Evolutionary conservation across 2,329 filamentous ascomycete genomes (phyloP).

Genomic region (Fusarium continuum): DNA sequence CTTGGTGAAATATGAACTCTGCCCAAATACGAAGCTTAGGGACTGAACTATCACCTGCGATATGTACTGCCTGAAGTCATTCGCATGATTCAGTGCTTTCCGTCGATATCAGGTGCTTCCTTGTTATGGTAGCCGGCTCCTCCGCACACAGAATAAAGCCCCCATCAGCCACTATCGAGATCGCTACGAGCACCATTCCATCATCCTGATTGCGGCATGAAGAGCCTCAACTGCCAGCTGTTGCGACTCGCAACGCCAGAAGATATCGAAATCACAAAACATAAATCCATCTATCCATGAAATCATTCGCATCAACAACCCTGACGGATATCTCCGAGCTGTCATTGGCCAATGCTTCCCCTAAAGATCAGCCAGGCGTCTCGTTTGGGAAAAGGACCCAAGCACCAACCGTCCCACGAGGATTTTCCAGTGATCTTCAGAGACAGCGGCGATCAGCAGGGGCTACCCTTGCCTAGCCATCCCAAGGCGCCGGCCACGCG

Average conservation of each 20-base stretch:
- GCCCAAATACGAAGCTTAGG: neutral
- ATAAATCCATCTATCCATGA: conserved; percentile 16
- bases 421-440: conserved; percentile 45
- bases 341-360: conserved; percentile 23
- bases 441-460: conserved; percentile 44
- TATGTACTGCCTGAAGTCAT: neutral
- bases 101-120: conserved; percentile 3
- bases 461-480: conserved; percentile 35
- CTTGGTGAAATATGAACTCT: neutral
- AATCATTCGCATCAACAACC: conserved; percentile 30
- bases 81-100: conserved; percentile 2
- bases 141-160: conserved; percentile 1
- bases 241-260: neutral
- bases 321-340: conserved; percentile 34
- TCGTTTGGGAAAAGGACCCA: conserved; percentile 22
- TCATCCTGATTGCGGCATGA: neutral
- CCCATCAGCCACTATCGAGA: conserved; percentile 16
- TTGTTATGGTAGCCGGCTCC: conserved; percentile 1
- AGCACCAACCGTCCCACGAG: conserved; percentile 36
- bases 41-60: neutral
- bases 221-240: neutral
- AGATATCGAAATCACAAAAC: conserved; percentile 5
- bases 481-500: conserved; percentile 43
- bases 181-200: neutral
- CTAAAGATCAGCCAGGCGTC: conserved; percentile 33